Evolutionary conservation across 1,139 yeast genomes (phyloP), one percentile per base, ranked within the genome.

Genomic region (Yamadazyma buinensis): DNA sequence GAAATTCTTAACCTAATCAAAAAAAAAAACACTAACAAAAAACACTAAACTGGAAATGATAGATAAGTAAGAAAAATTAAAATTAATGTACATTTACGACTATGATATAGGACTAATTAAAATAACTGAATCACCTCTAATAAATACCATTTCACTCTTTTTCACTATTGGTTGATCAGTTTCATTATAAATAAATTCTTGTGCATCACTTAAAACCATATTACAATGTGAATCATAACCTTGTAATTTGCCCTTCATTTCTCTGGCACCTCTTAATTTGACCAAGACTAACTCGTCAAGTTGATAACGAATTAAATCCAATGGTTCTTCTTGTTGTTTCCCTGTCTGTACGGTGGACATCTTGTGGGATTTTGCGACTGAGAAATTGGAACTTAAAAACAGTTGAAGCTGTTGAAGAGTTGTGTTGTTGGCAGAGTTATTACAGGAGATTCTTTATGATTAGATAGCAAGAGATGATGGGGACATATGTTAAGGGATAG

Each of bases 221-320:
- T 94, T 92, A 61, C 97, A 92, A 61, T 92, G 97, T 32, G 95
- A 84, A 59, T 92, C 97, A 60, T 86, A 92, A 1, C 96, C 97
- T 56, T 92, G 98, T 38, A 94, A 72, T 47, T 79, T 80, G 6
- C 99, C 99, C 30, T 79, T 77, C 63, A 92, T 75, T 56, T 90
- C 97, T 48, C 99, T 75, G 42, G 95, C 95, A n/a, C 97, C 97
- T 57, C 98, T 80, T 41, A 94, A 75, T 57, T 94, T 94, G 38
- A 94, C 95, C 53, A 79, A 76, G 17, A 94, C 90, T 36, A 72
- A 66, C 59, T 92, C 98, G 54, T 94, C 97, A 32, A 94, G 67
- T 41, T 90, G 87, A 43, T 84, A 75, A 46, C 94, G 80, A 47
- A 94, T 80, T 49, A 90, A 73, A 54, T 92, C 97, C 40, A 94